phyloP scores from a whole-genome alignment of 2,329 filamentous ascomycete genomes.

The Ceratocystis colombiana region DNA sequence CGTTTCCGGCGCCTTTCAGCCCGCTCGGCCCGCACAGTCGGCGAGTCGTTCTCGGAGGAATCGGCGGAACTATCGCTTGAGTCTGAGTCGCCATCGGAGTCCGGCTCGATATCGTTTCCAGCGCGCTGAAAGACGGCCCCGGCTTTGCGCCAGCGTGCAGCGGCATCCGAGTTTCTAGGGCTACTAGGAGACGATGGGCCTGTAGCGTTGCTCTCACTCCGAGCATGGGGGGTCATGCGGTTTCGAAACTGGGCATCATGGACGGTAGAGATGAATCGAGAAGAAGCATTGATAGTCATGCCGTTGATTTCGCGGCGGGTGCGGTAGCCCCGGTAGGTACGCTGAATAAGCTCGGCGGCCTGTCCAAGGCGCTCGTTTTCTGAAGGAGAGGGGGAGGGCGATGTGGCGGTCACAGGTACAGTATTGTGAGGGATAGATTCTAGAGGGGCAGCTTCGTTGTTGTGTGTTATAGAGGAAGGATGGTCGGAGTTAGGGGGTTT shows the following conservation, averaged over 20 bases:
- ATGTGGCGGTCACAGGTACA: constrained; percentile 19
- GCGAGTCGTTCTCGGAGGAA: constrained; percentile 29
- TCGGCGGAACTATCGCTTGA: constrained; percentile 29
- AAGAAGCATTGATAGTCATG: constrained; percentile 56
- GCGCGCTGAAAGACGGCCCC: constrained; percentile 61
- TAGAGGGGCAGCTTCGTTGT: neutral
- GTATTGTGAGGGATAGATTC: neutral
- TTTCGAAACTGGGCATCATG: constrained; percentile 48
- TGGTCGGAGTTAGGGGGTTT: constrained; percentile 37
- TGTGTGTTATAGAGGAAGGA: constrained; percentile 5
- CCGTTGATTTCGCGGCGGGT: constrained; percentile 61
- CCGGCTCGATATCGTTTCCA: constrained; percentile 50
- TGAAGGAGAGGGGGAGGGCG: constrained; percentile 20
- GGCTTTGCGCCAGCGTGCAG: constrained; percentile 63
- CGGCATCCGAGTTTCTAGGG: constrained; percentile 28
- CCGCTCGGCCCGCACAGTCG: constrained; percentile 33
- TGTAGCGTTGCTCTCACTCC: constrained; percentile 26
- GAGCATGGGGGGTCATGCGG: constrained; percentile 38
- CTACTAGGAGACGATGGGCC: constrained; percentile 24
- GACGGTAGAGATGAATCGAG: constrained; percentile 60
- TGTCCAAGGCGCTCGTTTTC: constrained; percentile 29
- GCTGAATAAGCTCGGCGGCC: constrained; percentile 52
- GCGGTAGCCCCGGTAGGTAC: constrained; percentile 68
- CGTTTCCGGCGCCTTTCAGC: constrained; percentile 37
- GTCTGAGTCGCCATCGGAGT: constrained; percentile 35